Evolutionary conservation across 257 asterid species (phyloP).

Genomic region (Solanum lignicaule): DNA sequence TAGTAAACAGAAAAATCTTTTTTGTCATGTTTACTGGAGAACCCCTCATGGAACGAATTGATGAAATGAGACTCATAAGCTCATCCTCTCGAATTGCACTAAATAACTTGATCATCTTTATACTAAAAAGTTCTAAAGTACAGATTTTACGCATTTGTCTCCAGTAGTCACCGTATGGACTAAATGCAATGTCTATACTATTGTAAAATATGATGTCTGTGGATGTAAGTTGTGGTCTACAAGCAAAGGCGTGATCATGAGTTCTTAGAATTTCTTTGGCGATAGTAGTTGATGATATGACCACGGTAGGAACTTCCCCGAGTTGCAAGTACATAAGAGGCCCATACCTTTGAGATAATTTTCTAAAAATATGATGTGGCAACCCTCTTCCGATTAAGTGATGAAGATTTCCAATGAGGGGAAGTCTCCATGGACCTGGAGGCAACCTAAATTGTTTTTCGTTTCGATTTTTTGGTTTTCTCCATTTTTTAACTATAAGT

Average conservation of each 20-base stretch:
- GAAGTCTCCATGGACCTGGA: background rate
- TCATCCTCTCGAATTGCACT: background rate
- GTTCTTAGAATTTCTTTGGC: background rate
- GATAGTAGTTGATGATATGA: slow-evolving; percentile 20
- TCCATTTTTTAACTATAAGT: too few relatives aligned
- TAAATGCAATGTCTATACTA: background rate
- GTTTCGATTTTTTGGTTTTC: too few relatives aligned
- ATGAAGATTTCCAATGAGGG: background rate
- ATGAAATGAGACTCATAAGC: background rate
- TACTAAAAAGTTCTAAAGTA: slow-evolving; percentile 5
- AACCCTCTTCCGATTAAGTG: background rate
- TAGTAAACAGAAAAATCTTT: background rate
- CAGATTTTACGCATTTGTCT: slow-evolving; percentile 21
- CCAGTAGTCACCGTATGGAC: slow-evolving; percentile 5
- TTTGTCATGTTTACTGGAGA: background rate
- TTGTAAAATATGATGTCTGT: background rate
- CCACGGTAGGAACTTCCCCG: background rate
- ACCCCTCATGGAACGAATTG: background rate
- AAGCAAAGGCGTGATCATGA: background rate
- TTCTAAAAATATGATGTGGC: background rate
- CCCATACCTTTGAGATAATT: too few relatives aligned
- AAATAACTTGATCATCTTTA: slow-evolving; percentile 3
- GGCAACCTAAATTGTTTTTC: background rate
- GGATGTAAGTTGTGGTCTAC: background rate
- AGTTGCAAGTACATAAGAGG: background rate